phyloP scores from a whole-genome alignment of 768 basidiomycete genomes.

The Dioszegia crocea region DNA sequence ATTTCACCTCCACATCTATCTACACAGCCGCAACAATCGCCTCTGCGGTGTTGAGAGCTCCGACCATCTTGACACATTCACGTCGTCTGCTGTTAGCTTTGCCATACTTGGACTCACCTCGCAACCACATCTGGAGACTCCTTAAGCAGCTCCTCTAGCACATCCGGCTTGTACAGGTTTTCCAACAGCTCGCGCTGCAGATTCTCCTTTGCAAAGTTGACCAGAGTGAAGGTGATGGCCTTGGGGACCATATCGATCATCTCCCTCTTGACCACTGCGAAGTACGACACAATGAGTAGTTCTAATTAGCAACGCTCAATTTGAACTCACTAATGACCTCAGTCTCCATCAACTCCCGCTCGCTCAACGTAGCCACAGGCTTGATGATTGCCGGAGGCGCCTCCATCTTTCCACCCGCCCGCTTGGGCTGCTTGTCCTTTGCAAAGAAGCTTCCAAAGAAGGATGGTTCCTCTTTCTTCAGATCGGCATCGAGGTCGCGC shows the following conservation, averaged over 20 bases:
- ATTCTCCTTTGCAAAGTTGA: constrained; percentile 88
- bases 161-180: constrained; percentile 94
- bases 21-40: constrained; percentile 51
- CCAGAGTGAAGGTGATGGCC: constrained; percentile 83
- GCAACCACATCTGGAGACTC: constrained; percentile 52
- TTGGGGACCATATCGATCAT: constrained; percentile 99
- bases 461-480: constrained; percentile 79
- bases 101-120: constrained; percentile 14
- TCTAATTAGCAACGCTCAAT: constrained; percentile 55
- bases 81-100: constrained; percentile 67
- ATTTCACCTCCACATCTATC: too few species aligned
- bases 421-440: constrained; percentile 49
- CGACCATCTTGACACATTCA: constrained; percentile 89
- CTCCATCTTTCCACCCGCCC: constrained; percentile 55
- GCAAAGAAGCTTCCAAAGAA: constrained; percentile 97
- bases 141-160: constrained; percentile 89
- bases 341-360: constrained; percentile 95
- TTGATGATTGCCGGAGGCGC: constrained; percentile 79
- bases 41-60: constrained; percentile 93
- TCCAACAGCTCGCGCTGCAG: constrained; percentile 89
- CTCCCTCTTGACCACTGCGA: constrained; percentile 90
- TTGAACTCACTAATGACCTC: constrained; percentile 89
- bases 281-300: constrained; percentile 92
- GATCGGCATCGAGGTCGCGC: constrained; percentile 86
- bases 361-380: constrained; percentile 83